A percentile compares a stretch with the other conserved stretches of the same genome.
Conservation (phyloP, 2,329 filamentous ascomycete genomes). For the Zymoseptoria crescenta region DNA sequence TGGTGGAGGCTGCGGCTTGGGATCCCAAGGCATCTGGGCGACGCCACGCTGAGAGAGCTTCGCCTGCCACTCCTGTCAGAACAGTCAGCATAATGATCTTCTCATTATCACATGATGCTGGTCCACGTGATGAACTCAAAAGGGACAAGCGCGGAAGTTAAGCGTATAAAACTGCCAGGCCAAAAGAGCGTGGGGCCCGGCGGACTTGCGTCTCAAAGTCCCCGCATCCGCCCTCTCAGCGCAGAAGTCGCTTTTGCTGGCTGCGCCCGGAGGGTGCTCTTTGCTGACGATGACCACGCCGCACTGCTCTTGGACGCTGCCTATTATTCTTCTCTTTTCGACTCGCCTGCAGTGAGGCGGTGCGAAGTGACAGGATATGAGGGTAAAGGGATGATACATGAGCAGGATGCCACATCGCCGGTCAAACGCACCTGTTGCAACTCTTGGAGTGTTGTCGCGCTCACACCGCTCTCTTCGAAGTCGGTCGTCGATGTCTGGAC, state of each 20-base stretch:
- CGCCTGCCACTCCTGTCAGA: conserved; percentile 76
- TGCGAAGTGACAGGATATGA: background rate
- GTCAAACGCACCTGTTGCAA: conserved; percentile 65
- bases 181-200: conserved; percentile 38
- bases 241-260: conserved; percentile 10
- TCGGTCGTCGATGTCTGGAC: conserved; percentile 66
- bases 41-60: conserved; percentile 80
- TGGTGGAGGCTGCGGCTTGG: conserved; percentile 57
- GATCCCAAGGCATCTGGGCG: conserved; percentile 92
- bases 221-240: conserved; percentile 33
- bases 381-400: background rate
- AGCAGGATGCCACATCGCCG: background rate
- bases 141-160: conserved; percentile 26
- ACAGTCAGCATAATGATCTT: conserved; percentile 8
- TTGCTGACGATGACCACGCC: conserved; percentile 3
- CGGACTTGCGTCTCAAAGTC: conserved; percentile 31
- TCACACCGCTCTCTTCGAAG: conserved; percentile 93
- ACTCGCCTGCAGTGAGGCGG: background rate
- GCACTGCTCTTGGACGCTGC: background rate
- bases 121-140: conserved; percentile 23
- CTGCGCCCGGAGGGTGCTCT: conserved; percentile 8
- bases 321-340: background rate
- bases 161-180: conserved; percentile 39
- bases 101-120: conserved; percentile 4
- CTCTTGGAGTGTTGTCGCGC: conserved; percentile 77